Conservation (phyloP, 805 yeast species). For the Hanseniaspora hatyaiensis region DNA sequence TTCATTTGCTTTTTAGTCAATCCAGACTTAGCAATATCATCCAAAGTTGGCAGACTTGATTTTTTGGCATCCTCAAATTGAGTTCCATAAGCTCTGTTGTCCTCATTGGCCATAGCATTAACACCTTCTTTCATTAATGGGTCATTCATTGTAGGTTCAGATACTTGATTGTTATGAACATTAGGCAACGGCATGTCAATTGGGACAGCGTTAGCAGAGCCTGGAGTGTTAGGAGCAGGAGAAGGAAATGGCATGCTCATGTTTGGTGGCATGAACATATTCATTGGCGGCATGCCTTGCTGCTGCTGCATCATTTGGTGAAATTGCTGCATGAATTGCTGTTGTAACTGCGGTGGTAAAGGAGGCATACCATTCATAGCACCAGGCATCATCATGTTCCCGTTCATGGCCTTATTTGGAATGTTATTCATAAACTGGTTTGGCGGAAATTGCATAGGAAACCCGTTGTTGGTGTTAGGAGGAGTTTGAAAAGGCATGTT, state of each 20-base stretch:
- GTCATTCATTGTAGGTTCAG: too few relatives aligned
- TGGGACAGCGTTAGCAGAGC: conserved; percentile 13
- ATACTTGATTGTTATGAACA: too few relatives aligned
- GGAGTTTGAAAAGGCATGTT: conserved; percentile 17
- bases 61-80: too few relatives aligned
- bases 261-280: neutral
- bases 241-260: conserved; percentile 3
- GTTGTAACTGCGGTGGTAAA: conserved; percentile 6
- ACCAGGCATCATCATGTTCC: conserved; percentile 9
- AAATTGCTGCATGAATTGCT: conserved; percentile 14
- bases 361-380: conserved; percentile 2
- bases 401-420: neutral
- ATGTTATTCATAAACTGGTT: conserved; percentile 7
- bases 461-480: conserved; percentile 16
- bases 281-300: conserved; percentile 7
- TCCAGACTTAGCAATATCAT: conserved; percentile 7
- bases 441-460: conserved; percentile 12
- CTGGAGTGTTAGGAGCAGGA: too few relatives aligned
- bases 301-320: conserved; percentile 14
- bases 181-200: conserved; percentile 1
- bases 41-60: conserved; percentile 9
- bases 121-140: too few relatives aligned
- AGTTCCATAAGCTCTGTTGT: too few relatives aligned
- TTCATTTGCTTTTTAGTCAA: conserved; percentile 14
- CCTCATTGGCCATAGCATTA: too few relatives aligned